Evolutionary conservation across 331 rosid genomes (phyloP), one percentile per base, ranked within the genome.

Genomic region (Pyracantha coccinea): DNA sequence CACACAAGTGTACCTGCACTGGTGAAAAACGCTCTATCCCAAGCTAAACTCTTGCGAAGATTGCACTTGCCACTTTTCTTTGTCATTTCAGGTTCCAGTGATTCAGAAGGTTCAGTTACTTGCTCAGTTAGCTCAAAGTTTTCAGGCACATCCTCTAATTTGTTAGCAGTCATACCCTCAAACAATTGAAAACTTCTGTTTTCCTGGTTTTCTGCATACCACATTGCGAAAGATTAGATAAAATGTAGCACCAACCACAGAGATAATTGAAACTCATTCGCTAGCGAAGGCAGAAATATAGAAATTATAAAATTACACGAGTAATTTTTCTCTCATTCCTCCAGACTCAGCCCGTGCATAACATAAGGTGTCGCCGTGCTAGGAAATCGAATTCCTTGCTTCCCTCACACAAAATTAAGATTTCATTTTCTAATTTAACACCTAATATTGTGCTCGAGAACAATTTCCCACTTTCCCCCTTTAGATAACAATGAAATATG

Each of bases 21-120:
- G 4, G 97, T 95, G 88, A 95, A 90, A 76, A 95, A 95, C 20
- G 97, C 99, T 70, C 86, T 90, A 65, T 95, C 96, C 99, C 99
- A 95, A 29, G 99, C 97, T 73, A 95, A 85, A 74, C 99, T 95
- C 79, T 90, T 90, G 27, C 99, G 97, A 87, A 95, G 73, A 75
- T 95, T 95, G 80, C 76, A 92, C 79, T 90, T 95, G 63, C 88
- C 81, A 67, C 78, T 90, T 74, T 78, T 88, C 71, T 65, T 82
- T 28, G 81, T 27, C 74, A 75, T 80, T 66, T 55, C 93, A 4
- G 63, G 78, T 71, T 83, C 93, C 29, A 77, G 33, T 11, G 93
- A 33, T 20, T 82, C 85, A 27, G 66, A 85, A 8, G 87, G 85
- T 31, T 68, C 87, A 58, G 90, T 86, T 32, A 74, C 87, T 14